Percentiles rank a stretch among this genome's conserved stretches.
phyloP scores from a whole-genome alignment of 306 rosid genomes.

The Dalbergia cochinchinensis region DNA sequence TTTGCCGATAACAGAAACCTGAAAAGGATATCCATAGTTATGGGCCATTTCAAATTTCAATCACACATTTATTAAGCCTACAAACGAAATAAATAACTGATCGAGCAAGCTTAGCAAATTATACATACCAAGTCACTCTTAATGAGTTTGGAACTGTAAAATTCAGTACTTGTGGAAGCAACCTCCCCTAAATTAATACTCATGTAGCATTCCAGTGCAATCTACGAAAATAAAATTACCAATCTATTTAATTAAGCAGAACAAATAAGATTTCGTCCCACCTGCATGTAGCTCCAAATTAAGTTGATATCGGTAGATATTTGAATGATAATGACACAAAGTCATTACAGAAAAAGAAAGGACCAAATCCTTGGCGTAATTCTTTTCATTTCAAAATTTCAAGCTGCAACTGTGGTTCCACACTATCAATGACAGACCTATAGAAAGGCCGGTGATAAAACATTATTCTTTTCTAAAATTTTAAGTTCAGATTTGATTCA shows the following conservation, averaged over 20 bases:
- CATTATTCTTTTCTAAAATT: background rate
- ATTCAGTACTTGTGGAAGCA: conserved; percentile 32
- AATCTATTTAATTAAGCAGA: background rate
- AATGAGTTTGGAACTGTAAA: conserved; percentile 24
- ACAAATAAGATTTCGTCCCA: too few species aligned
- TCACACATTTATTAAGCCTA: background rate
- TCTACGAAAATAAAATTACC: conserved; percentile 37
- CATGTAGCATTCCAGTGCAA: conserved; percentile 59
- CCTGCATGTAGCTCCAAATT: too few species aligned
- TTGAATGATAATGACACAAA: too few species aligned
- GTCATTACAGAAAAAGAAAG: too few species aligned
- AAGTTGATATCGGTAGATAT: too few species aligned
- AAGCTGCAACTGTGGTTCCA: background rate
- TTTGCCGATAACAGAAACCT: conserved; percentile 47
- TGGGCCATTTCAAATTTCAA: background rate
- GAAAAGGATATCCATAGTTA: conserved; percentile 11
- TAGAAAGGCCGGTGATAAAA: background rate
- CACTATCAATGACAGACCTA: background rate
- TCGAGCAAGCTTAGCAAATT: background rate
- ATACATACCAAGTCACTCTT: conserved; percentile 47
- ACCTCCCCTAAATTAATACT: conserved; percentile 46
- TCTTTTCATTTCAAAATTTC: background rate
- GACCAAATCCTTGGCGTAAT: background rate
- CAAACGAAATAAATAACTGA: background rate
- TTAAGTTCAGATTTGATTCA: too few species aligned